Evolutionary conservation across 768 basidiomycete genomes (phyloP).

Genomic region (Leccinum imitatum): DNA sequence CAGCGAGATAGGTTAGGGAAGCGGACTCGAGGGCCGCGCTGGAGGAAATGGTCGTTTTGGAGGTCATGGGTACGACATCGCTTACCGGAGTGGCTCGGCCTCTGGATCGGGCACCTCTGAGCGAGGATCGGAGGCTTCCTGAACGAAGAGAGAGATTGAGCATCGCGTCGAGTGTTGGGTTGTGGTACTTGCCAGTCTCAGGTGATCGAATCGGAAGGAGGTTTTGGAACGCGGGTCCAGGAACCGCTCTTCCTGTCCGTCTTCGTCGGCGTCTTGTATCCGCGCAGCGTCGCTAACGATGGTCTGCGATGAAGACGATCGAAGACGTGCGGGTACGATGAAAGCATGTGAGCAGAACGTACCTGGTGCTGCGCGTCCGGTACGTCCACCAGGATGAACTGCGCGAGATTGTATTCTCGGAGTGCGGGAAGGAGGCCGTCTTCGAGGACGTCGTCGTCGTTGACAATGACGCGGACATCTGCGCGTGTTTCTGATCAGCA

Average conservation of each 20-base stretch:
- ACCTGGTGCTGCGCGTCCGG: slow-evolving; percentile 77
- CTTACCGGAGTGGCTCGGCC: slow-evolving; percentile 76
- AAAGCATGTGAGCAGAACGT: neutral
- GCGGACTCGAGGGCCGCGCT: slow-evolving; percentile 74
- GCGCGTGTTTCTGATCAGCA: slow-evolving; percentile 9
- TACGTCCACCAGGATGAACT: slow-evolving; percentile 87
- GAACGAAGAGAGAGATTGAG: slow-evolving; percentile 48
- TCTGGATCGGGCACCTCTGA: slow-evolving; percentile 59
- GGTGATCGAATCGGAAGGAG: slow-evolving; percentile 60
- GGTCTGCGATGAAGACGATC: slow-evolving; percentile 46
- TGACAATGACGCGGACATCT: slow-evolving; percentile 92
- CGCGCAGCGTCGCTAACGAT: slow-evolving; percentile 77
- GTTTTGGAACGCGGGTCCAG: slow-evolving; percentile 75
- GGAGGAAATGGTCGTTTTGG: neutral
- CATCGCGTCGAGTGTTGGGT: neutral
- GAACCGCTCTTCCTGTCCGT: slow-evolving; percentile 63
- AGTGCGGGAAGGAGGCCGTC: slow-evolving; percentile 75
- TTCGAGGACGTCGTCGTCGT: slow-evolving; percentile 82
- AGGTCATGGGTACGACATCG: neutral
- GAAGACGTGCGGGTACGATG: neutral
- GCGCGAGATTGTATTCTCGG: slow-evolving; percentile 81
- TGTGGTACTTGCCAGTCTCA: slow-evolving; percentile 63
- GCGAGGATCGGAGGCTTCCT: slow-evolving; percentile 80
- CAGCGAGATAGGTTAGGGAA: slow-evolving; percentile 62
- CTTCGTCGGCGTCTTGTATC: slow-evolving; percentile 40